Conservation (phyloP, 2,329 filamentous ascomycete genomes). For the Cytospora leucostoma region DNA sequence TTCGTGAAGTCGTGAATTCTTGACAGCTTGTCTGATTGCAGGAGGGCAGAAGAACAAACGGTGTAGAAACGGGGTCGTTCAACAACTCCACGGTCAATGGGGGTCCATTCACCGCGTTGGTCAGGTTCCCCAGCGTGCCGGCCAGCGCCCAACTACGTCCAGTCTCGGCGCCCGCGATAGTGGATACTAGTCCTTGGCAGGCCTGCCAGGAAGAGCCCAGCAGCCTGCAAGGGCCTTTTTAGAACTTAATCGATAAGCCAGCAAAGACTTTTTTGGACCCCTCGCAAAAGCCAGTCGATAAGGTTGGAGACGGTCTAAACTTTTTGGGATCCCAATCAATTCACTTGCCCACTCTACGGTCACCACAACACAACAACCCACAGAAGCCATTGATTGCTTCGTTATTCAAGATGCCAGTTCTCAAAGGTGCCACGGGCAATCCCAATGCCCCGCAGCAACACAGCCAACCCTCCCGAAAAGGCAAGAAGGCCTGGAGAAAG, state of each 20-base stretch:
- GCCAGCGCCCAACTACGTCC: neutral
- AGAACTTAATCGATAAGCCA: conserved; percentile 23
- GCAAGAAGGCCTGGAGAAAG: conserved; percentile 98
- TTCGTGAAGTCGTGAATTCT: conserved; percentile 6
- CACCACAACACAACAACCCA: conserved; percentile 6
- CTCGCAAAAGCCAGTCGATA: neutral
- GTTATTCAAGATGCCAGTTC: conserved; percentile 51
- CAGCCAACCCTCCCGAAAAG: conserved; percentile 90
- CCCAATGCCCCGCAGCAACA: conserved; percentile 72
- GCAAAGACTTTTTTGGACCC: conserved; percentile 26
- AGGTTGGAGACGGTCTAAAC: neutral
- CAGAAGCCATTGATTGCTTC: neutral
- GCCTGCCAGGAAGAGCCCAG: conserved; percentile 9
- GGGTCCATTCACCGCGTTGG: conserved; percentile 22
- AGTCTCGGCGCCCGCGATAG: conserved; percentile 20
- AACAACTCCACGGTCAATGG: conserved; percentile 21
- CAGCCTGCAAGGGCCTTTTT: conserved; percentile 7
- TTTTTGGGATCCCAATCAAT: neutral
- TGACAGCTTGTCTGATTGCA: conserved; percentile 22
- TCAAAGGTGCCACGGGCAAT: conserved; percentile 48
- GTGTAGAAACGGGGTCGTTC: conserved; percentile 21
- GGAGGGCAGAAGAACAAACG: conserved; percentile 21
- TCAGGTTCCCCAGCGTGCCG: conserved; percentile 8
- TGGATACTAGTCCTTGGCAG: conserved; percentile 21
- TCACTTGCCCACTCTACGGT: neutral